These are phyloP conservation scores for Pyrus bretschneideri DNA, from an alignment of 306 rosid species.

Conservation along the genomic window DNA sequence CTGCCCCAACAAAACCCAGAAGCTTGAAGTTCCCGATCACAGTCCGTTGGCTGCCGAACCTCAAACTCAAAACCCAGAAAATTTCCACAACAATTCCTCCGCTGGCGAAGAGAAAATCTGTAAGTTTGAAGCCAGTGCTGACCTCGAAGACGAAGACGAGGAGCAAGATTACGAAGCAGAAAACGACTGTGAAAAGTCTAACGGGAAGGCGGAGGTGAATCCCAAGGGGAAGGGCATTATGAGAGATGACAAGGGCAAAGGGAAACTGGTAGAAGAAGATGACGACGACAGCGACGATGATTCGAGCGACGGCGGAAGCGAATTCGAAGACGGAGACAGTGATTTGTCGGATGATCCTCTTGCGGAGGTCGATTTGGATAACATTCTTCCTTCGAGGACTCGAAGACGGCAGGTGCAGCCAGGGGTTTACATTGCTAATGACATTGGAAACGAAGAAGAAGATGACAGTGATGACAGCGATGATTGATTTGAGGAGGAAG, in stretches of 20 bases:
- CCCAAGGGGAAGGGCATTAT: slow-evolving; percentile 65
- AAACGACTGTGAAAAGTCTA: slow-evolving; percentile 30
- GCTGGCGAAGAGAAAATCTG: slow-evolving; percentile 10
- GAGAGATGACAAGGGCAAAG: slow-evolving; percentile 77
- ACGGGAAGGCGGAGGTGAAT: slow-evolving; percentile 38
- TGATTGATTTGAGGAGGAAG: slow-evolving; percentile 35
- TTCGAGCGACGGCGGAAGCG: slow-evolving; percentile 46
- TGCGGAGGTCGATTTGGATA: slow-evolving; percentile 85
- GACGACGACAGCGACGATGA: slow-evolving; percentile 26
- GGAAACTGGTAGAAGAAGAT: slow-evolving; percentile 63
- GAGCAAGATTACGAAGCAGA: slow-evolving; percentile 25
- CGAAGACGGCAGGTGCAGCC: slow-evolving; percentile 54
- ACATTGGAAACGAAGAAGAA: slow-evolving; percentile 20
- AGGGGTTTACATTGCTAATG: slow-evolving; percentile 55
- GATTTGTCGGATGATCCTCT: slow-evolving; percentile 83
- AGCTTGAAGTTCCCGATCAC: slow-evolving; percentile 23
- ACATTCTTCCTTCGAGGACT: slow-evolving; percentile 89
- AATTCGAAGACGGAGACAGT: slow-evolving; percentile 47
- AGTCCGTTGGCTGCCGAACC: slow-evolving; percentile 1
- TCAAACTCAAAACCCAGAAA: slow-evolving; percentile 6
- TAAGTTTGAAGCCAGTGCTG: slow-evolving; percentile 12
- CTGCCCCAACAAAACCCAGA: slow-evolving; percentile 39
- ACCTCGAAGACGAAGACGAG: slow-evolving; percentile 13
- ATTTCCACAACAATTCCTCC: slow-evolving; percentile 18
- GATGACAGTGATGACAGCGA: slow-evolving; percentile 53